Evolutionary conservation across 306 rosid species (phyloP).

Genomic region (Acacia confusa): DNA sequence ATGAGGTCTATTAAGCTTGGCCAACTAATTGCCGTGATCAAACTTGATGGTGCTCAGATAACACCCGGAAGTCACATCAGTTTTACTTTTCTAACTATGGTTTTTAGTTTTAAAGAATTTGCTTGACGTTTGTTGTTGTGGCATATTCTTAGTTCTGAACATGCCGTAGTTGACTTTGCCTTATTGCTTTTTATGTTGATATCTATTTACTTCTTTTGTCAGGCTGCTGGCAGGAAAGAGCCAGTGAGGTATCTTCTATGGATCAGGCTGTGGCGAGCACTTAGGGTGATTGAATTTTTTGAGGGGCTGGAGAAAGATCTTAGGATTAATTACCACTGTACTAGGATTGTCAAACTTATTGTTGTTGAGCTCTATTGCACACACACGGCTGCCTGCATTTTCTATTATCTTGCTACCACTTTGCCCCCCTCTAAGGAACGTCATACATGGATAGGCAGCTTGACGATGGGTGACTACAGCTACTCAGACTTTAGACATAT

Average conservation of each 20-base stretch:
- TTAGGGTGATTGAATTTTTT: conserved; percentile 52
- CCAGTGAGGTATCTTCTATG: conserved; percentile 53
- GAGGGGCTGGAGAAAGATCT: conserved; percentile 53
- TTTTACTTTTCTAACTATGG: background rate
- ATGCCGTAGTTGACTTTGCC: background rate
- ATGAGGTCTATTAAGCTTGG: background rate
- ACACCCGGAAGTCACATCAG: background rate
- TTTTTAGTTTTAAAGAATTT: background rate
- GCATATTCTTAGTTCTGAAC: background rate
- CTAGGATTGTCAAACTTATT: conserved; percentile 56
- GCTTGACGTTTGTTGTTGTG: background rate
- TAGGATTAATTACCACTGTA: conserved; percentile 47
- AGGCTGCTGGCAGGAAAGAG: conserved; percentile 55
- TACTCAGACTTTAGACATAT: conserved; percentile 57
- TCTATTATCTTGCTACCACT: conserved; percentile 73
- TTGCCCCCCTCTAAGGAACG: conserved; percentile 48
- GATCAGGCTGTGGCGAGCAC: conserved; percentile 57
- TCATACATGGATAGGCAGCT: conserved; percentile 75
- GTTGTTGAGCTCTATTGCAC: conserved; percentile 69
- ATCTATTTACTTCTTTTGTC: background rate
- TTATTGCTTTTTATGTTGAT: background rate
- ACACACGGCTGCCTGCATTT: conserved; percentile 67
- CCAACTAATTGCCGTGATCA: background rate
- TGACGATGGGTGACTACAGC: conserved; percentile 57
- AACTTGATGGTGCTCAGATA: background rate